phyloP scores from a whole-genome alignment of 1,284 basidiomycete genomes.

The Austroboletus novae-zelandiae region DNA sequence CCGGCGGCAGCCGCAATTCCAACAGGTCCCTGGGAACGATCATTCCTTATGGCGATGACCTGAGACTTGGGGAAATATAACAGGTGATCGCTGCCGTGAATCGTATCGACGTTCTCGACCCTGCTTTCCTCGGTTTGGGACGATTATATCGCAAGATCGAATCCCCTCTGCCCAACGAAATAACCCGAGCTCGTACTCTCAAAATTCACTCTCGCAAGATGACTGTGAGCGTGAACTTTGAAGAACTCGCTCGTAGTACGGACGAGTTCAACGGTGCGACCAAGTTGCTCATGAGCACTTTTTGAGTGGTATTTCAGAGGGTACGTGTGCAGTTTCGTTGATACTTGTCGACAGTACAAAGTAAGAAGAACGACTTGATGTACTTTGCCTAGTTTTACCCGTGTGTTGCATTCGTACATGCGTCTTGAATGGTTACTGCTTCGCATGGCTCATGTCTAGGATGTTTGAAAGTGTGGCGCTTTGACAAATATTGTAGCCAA shows the following conservation, averaged over 20 bases:
- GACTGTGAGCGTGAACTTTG: conserved; percentile 83
- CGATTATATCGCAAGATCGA: conserved; percentile 96
- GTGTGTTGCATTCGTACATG: conserved; percentile 6
- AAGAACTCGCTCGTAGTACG: conserved; percentile 86
- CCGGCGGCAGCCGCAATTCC: too few species aligned
- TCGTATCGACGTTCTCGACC: conserved; percentile 98
- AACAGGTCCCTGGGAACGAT: too few species aligned
- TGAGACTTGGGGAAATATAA: conserved; percentile 6
- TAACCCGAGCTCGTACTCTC: conserved; percentile 93
- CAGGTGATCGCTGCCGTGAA: conserved; percentile 99
- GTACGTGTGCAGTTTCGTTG: conserved; percentile 41
- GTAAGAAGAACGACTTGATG: conserved; percentile 92
- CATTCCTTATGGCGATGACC: neutral
- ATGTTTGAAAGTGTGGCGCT: too few species aligned
- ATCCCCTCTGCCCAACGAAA: conserved; percentile 92
- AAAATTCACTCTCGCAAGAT: conserved; percentile 98
- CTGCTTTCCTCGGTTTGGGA: conserved; percentile 95
- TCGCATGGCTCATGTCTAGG: neutral
- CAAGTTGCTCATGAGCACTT: conserved; percentile 92
- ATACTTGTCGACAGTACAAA: conserved; percentile 74
- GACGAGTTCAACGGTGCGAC: conserved; percentile 97
- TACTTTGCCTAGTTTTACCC: conserved; percentile 75
- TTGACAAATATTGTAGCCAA: too few species aligned
- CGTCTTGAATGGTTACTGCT: neutral
- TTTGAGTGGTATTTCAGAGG: conserved; percentile 89